Evolutionary conservation across 805 yeast genomes (phyloP).

Genomic region (Groenewaldozyma tartarivorans): DNA sequence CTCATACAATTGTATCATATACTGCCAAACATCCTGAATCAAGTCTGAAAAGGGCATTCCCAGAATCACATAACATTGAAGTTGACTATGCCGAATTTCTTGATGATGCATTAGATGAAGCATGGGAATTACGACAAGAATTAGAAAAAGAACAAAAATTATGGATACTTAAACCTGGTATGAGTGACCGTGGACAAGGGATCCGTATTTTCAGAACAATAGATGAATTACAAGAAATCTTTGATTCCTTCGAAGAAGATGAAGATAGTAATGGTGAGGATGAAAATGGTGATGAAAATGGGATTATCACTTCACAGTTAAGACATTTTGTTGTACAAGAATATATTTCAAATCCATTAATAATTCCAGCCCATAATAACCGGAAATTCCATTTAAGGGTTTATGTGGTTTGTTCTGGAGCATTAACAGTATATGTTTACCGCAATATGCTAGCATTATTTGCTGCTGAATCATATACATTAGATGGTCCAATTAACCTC

Average conservation of each 20-base stretch:
- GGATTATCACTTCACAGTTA: conserved; percentile 74
- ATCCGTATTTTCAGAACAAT: conserved; percentile 71
- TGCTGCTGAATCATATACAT: conserved; percentile 45
- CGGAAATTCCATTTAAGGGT: conserved; percentile 85
- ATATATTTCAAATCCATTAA: conserved; percentile 59
- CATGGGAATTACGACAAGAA: conserved; percentile 78
- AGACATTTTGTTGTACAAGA: conserved; percentile 88
- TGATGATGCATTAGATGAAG: conserved; percentile 89
- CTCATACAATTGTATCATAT: conserved; percentile 73
- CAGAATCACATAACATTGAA: conserved; percentile 72
- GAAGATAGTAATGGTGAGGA: conserved; percentile 42
- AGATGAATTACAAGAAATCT: conserved; percentile 71
- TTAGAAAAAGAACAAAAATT: conserved; percentile 46
- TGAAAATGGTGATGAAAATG: conserved; percentile 36
- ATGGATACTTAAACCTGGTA: conserved; percentile 91
- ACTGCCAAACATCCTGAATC: conserved; percentile 67
- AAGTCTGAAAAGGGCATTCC: conserved; percentile 49
- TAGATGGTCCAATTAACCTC: conserved; percentile 32
- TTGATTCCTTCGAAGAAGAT: conserved; percentile 79
- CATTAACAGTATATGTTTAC: conserved; percentile 69
- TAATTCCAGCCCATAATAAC: conserved; percentile 47
- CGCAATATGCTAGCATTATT: conserved; percentile 73
- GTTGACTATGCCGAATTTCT: conserved; percentile 93
- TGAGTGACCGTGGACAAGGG: conserved; percentile 97
- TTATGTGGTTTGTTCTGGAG: conserved; percentile 69